These are phyloP conservation scores for Penicillium chermesinum DNA, from an alignment of 495 filamentous ascomycete species.

Conservation along the genomic window DNA sequence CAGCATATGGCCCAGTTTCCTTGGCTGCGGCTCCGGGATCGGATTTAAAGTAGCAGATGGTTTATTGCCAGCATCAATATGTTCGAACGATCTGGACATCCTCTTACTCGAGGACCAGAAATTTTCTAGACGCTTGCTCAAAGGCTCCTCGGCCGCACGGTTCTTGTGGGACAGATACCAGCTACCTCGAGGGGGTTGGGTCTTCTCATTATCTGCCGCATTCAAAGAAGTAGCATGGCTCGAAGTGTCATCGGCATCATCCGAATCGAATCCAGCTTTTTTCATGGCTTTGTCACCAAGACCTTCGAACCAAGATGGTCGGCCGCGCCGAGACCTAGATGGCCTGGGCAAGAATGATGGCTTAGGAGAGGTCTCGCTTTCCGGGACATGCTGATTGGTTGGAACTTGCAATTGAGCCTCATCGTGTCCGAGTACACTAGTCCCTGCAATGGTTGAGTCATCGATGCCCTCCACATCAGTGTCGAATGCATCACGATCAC, in stretches of 20 bases:
- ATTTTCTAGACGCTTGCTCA: constrained; percentile 38
- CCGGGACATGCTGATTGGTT: constrained; percentile 16
- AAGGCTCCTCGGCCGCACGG: constrained; percentile 30
- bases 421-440: constrained; percentile 34
- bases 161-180: constrained; percentile 28
- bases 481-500: constrained; percentile 40
- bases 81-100: constrained; percentile 15
- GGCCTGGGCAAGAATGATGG: constrained; percentile 28
- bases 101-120: constrained; percentile 39
- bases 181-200: constrained; percentile 22
- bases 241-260: constrained; percentile 28
- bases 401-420: constrained; percentile 27
- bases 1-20: constrained; percentile 28
- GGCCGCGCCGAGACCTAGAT: constrained; percentile 12
- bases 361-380: constrained; percentile 15
- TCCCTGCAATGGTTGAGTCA: constrained; percentile 43
- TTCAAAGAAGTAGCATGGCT: constrained; percentile 32
- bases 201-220: constrained; percentile 33
- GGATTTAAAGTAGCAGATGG: constrained; percentile 11
- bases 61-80: constrained; percentile 16
- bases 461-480: constrained; percentile 44
- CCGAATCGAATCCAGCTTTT: constrained; percentile 33
- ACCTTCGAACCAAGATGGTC: constrained; percentile 35
- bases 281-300: constrained; percentile 35
- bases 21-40: constrained; percentile 14